phyloP scores from a whole-genome alignment of 164 flowering plant genomes.

The Warburgia ugandensis region DNA sequence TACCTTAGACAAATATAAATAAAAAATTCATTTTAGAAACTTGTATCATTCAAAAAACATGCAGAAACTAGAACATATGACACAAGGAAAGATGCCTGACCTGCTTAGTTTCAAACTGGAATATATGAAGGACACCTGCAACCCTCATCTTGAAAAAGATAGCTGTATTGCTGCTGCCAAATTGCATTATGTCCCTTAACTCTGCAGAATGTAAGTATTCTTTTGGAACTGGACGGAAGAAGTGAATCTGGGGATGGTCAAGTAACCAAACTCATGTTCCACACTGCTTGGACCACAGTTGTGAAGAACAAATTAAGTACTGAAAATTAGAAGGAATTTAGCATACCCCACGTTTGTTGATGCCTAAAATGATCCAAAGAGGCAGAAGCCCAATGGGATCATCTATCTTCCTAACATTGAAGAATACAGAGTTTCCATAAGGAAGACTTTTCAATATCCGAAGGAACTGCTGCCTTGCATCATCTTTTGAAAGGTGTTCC shows the following conservation, averaged over 20 bases:
- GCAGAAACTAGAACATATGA: not conserved
- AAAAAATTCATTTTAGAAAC: no score
- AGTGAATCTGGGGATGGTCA: conserved; percentile 90
- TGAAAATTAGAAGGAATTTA: no score
- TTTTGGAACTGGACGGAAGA: conserved; percentile 99
- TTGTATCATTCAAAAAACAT: no score
- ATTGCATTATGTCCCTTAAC: conserved; percentile 98
- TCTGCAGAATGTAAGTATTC: conserved; percentile 98
- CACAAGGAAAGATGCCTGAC: conserved; percentile 22
- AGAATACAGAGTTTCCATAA: conserved; percentile 94
- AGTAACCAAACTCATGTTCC: no score
- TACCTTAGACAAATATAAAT: not conserved
- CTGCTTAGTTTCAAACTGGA: conserved; percentile 99
- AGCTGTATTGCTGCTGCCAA: conserved; percentile 98
- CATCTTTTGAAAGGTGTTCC: conserved; percentile 88
- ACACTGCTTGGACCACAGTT: no score
- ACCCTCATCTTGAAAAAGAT: conserved; percentile 99
- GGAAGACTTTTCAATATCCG: conserved; percentile 80
- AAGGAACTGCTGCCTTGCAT: conserved; percentile 91
- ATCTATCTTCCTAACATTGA: conserved; percentile 91
- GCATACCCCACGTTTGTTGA: conserved; percentile 96
- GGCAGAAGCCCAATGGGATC: conserved; percentile 99
- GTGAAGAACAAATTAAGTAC: no score
- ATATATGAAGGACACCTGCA: conserved; percentile 96
- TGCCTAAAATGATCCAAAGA: conserved; percentile 85